Conservation (phyloP, 2,329 filamentous ascomycete genomes). For the Bipolaris cookei region DNA sequence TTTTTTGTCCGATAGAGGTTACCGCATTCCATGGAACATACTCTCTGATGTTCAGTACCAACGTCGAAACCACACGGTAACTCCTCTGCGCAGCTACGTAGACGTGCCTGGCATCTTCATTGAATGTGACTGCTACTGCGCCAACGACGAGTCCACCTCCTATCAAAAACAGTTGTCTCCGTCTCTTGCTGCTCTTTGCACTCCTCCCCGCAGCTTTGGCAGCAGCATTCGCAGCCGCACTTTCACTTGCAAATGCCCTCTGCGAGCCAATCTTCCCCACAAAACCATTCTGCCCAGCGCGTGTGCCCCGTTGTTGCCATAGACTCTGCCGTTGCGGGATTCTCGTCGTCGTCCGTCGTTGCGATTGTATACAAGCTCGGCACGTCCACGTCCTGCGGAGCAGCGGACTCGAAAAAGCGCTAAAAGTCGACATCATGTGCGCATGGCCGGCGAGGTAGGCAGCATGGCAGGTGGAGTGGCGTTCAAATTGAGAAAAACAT, state of each 20-base stretch:
- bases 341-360: constrained; percentile 21
- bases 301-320: constrained; percentile 27
- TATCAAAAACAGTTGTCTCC: constrained; percentile 36
- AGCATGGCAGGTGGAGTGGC: constrained; percentile 9
- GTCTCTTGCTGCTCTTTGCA: constrained; percentile 32
- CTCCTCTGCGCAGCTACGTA: constrained; percentile 79
- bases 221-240: constrained; percentile 4
- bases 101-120: constrained; percentile 73
- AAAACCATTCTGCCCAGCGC: constrained; percentile 7
- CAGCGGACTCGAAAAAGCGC: constrained; percentile 33
- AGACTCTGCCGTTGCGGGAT: constrained; percentile 24
- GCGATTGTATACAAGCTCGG: constrained; percentile 40
- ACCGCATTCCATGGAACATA: constrained; percentile 53
- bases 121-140: constrained; percentile 57
- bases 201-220: constrained; percentile 10
- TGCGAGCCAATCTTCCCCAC: constrained; percentile 3
- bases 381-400: constrained; percentile 46
- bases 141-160: constrained; percentile 44
- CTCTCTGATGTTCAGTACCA: constrained; percentile 89
- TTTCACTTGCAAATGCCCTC: constrained; percentile 21
- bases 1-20: background rate
- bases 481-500: background rate
- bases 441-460: constrained; percentile 11
- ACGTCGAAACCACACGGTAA: constrained; percentile 74
- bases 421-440: constrained; percentile 39